Conservation (phyloP, 1,284 basidiomycete genomes). For the Melampsora larici-populina region DNA sequence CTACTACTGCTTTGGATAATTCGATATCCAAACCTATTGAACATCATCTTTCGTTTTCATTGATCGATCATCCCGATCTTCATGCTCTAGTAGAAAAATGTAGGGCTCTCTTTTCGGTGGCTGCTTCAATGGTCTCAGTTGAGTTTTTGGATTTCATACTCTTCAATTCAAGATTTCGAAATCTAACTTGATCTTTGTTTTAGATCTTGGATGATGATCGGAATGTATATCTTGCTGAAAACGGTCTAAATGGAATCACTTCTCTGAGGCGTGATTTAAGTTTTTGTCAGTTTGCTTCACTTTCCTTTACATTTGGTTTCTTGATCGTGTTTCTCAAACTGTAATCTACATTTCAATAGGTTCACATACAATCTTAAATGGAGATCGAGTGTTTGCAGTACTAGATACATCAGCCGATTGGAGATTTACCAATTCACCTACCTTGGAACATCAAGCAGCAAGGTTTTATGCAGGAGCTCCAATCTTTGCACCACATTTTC, state of each 20-base stretch:
- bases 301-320: too few species aligned
- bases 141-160: neutral
- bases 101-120: neutral
- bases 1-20: neutral
- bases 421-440: conserved; percentile 35
- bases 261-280: conserved; percentile 18
- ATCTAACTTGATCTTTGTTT: neutral
- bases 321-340: neutral
- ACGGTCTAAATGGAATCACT: conserved; percentile 30
- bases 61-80: neutral
- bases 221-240: conserved; percentile 49
- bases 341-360: neutral
- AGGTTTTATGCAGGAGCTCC: conserved; percentile 44
- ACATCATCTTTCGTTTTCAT: neutral
- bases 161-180: too few species aligned
- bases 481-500: conserved; percentile 34
- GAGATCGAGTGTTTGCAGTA: conserved; percentile 26
- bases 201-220: conserved; percentile 48
- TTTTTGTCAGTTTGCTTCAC: conserved; percentile 9
- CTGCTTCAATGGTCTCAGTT: neutral
- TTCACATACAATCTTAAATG: conserved; percentile 40
- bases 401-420: conserved; percentile 40
- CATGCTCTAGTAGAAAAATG: neutral
- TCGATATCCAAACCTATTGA: neutral
- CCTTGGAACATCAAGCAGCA: conserved; percentile 17